phyloP scores from a whole-genome alignment of 2,329 filamentous ascomycete genomes.

The Sclerotinia borealis region DNA sequence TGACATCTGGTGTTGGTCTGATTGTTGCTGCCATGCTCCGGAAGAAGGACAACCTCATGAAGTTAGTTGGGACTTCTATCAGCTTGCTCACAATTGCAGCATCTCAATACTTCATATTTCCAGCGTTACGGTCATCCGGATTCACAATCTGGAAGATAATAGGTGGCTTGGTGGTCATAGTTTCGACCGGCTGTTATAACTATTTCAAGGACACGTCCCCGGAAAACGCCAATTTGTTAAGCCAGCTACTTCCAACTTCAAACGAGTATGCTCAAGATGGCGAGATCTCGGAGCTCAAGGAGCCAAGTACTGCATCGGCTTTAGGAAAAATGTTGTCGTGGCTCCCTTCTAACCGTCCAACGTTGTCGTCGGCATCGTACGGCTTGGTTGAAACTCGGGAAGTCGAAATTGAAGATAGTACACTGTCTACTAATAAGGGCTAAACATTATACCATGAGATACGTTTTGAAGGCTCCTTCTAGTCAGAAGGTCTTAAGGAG shows the following conservation, averaged over 20 bases:
- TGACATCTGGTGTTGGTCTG: constrained; percentile 13
- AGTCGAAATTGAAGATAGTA: not conserved
- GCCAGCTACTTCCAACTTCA: not conserved
- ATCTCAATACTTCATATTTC: constrained; percentile 20
- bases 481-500: not conserved
- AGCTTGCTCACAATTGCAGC: constrained; percentile 19
- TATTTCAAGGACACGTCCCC: constrained; percentile 16
- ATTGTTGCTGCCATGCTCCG: constrained; percentile 20
- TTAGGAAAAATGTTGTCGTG: not conserved
- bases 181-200: constrained; percentile 22
- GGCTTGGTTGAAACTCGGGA: not conserved
- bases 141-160: constrained; percentile 19
- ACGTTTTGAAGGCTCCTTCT: not conserved
- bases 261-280: not conserved
- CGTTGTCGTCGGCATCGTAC: not conserved
- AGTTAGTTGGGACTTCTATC: constrained; percentile 20
- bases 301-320: not conserved
- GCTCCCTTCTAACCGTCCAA: not conserved
- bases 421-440: not conserved
- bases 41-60: constrained; percentile 22
- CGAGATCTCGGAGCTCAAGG: not conserved
- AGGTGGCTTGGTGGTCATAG: constrained; percentile 19
- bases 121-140: constrained; percentile 12
- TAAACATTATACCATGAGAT: not conserved
- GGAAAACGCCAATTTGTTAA: not conserved